These are phyloP conservation scores for Globisporangium abappressorium DNA, from an alignment of 352 stramenopile genomes.

Conservation along the genomic window DNA sequence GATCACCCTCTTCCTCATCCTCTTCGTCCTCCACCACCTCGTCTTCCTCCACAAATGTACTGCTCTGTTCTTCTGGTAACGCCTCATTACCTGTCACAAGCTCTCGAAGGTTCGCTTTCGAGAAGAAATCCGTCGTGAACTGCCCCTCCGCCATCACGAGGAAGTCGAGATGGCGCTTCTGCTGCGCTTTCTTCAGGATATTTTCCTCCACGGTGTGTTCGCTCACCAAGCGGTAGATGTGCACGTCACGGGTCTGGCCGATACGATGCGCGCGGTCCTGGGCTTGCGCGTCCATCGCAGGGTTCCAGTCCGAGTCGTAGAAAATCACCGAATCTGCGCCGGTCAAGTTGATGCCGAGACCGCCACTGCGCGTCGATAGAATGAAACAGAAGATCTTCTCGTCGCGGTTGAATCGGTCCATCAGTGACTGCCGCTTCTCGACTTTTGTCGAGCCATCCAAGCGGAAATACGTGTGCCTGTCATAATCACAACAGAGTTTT, in stretches of 20 bases:
- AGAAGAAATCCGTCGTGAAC: conserved; percentile 85
- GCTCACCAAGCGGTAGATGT: conserved; percentile 98
- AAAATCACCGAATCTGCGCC: conserved; percentile 94
- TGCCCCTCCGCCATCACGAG: conserved; percentile 86
- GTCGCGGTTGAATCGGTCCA: conserved; percentile 99
- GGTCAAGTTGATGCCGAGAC: conserved; percentile 98
- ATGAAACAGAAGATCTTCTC: conserved; percentile 98
- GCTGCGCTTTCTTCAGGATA: conserved; percentile 97
- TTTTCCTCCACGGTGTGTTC: conserved; percentile 99
- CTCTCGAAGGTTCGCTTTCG: conserved; percentile 82
- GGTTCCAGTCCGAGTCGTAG: conserved; percentile 95
- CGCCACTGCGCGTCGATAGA: conserved; percentile 95
- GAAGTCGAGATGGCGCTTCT: conserved; percentile 97
- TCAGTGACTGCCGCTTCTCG: conserved; percentile 94
- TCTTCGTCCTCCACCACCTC: conserved; percentile 19
- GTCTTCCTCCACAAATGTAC: conserved; percentile 19
- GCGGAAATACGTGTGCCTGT: conserved; percentile 94
- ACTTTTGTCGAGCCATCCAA: conserved; percentile 97
- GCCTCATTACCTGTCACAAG: conserved; percentile 73
- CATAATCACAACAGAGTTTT: neutral
- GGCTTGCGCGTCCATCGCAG: conserved; percentile 92
- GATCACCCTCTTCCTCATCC: conserved; percentile 27
- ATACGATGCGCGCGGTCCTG: conserved; percentile 98
- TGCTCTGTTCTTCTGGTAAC: conserved; percentile 18
- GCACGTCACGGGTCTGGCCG: conserved; percentile 97